A percentile compares a stretch with the other conserved stretches of the same genome.
Evolutionary conservation across 176 grass and related monocot genomes (phyloP).

Genomic region (Carex myosuroides): DNA sequence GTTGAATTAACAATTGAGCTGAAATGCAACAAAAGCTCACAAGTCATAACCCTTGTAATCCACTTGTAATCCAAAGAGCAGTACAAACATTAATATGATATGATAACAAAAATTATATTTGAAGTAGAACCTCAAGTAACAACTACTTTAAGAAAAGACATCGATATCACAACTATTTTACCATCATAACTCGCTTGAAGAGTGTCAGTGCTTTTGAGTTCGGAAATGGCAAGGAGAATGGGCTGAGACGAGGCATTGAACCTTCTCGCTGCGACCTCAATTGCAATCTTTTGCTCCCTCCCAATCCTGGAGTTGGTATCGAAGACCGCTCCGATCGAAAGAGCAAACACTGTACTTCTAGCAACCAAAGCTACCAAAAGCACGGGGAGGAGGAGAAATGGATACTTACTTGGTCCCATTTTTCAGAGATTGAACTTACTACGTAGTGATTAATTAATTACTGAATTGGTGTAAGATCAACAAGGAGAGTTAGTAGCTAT

Average conservation of each 20-base stretch:
- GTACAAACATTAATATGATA: neutral
- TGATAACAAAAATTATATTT: neutral
- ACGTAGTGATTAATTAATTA: neutral
- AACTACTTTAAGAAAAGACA: neutral
- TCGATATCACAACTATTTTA: neutral
- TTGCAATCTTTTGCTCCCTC: conserved; percentile 7
- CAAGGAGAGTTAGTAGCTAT: neutral
- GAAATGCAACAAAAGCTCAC: conserved; percentile 5
- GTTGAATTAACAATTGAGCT: conserved; percentile 16
- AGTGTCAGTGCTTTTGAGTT: neutral
- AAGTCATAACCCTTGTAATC: neutral
- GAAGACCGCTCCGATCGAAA: neutral
- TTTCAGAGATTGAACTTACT: neutral
- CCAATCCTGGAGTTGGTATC: neutral
- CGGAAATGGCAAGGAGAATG: neutral
- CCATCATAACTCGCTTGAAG: neutral
- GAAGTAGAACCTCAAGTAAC: too few relatives aligned
- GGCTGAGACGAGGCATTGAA: neutral
- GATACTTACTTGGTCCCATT: neutral
- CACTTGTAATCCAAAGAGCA: neutral
- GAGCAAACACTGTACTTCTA: neutral
- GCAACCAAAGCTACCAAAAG: neutral
- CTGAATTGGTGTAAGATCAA: neutral
- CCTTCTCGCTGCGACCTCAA: neutral
- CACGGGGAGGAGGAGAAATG: neutral